Base-by-base conservation (phyloP, 2,329 filamentous ascomycete genomes). In the Trichophyton rubrum region DNA sequence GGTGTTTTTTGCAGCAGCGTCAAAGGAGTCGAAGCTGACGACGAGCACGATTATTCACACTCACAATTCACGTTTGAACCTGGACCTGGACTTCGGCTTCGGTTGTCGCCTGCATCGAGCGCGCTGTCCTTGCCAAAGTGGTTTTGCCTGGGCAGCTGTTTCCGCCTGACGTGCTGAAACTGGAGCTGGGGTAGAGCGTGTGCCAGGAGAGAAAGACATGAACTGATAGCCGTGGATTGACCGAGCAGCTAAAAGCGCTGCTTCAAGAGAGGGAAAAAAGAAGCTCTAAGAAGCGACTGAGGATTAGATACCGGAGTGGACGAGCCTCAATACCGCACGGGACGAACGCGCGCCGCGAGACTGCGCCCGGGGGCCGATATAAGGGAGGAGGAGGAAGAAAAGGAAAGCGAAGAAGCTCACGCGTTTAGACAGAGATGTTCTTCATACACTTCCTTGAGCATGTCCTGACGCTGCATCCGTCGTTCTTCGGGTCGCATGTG, bases 391-490 rank as follows among this genome's bases (percentile, higher is more conserved):
- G 33, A 9, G 3, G 33, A 38, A 11, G 33, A 9, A 38, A n/a
- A n/a, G n/a, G 33, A 9, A 13, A 4, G 9, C 8, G 33, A 38
- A 38, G 33, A 38, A 38, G 33, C 33, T 11, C n/a, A 47, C 45
- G 45, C 22, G 45, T 51, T 13, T 11, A 51, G 20, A 24, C 35
- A 35, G 35, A 65, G 68, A 99, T 99, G 93, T 99, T 97, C 77
- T 99, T 99, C 79, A 88, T 99, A 66, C 90, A 96, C 77, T 92
- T 96, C 72, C 87, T 97, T 75, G 90, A 96, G 78, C 90, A 92
- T 72, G 87, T 89, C 71, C 91, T 97, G 69, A 91, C 90, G 67
- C 83, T 99, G 70, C 93, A 99, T 72, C 93, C 93, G 30, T 97
- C 92, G 11, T 99, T 95, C 78, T 97, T 99, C 72, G 91, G 91